phyloP scores from a whole-genome alignment of 371 early-diverging fungal genomes.

The Apophysomyces sp. region DNA sequence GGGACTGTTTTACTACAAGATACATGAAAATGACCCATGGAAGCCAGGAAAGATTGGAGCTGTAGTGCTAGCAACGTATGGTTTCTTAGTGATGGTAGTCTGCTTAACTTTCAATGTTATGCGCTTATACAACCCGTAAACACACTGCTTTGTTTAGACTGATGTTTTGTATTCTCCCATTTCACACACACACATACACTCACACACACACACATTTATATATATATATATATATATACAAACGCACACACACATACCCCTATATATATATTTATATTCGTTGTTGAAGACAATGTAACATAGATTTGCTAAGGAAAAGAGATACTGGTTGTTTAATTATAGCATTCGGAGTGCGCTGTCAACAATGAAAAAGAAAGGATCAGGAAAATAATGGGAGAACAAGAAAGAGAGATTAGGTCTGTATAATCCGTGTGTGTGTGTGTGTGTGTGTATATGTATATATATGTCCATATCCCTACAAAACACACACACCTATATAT shows the following conservation, averaged over 20 bases:
- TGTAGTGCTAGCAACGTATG: slow-evolving; percentile 55
- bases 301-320: neutral
- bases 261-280: neutral
- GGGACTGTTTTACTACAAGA: slow-evolving; percentile 90
- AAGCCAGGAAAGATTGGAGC: slow-evolving; percentile 49
- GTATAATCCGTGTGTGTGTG: too few relatives aligned
- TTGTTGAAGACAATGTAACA: neutral
- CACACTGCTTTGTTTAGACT: neutral
- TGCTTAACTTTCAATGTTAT: slow-evolving; percentile 62
- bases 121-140: slow-evolving; percentile 7
- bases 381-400: neutral
- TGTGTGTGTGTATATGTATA: too few relatives aligned
- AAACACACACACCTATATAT: neutral
- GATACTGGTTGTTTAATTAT: neutral
- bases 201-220: too few relatives aligned
- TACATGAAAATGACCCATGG: slow-evolving; percentile 68
- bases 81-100: slow-evolving; percentile 60
- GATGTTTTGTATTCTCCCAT: neutral
- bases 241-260: too few relatives aligned
- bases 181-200: too few relatives aligned
- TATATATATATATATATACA: too few relatives aligned
- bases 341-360: neutral
- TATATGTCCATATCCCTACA: too few relatives aligned
- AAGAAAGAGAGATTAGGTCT: neutral
- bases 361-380: neutral